Evolutionary conservation across 2,329 filamentous ascomycete species (phyloP).

Genomic region (Pseudodiploospora longispora): DNA sequence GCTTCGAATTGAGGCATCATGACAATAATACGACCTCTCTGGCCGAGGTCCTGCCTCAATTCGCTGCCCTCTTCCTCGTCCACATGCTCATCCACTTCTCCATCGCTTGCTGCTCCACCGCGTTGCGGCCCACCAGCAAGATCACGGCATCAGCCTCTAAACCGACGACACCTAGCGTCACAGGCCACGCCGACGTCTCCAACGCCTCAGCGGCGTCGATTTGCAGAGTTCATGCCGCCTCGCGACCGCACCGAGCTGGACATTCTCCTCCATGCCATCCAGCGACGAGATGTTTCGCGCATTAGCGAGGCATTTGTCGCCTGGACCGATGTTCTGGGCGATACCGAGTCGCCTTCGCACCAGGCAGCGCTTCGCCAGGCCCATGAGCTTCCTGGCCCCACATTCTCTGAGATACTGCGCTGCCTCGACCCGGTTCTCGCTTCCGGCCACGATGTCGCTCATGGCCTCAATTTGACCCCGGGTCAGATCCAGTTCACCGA

Average conservation of each 20-base stretch:
- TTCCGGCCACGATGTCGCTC: slow-evolving; percentile 38
- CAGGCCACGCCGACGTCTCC: slow-evolving; percentile 7
- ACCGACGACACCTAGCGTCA: slow-evolving; percentile 18
- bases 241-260: slow-evolving; percentile 14
- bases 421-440: slow-evolving; percentile 51
- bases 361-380: slow-evolving; percentile 23
- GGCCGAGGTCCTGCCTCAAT: slow-evolving; percentile 16
- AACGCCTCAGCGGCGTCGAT: slow-evolving; percentile 1
- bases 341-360: slow-evolving; percentile 12
- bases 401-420: slow-evolving; percentile 56
- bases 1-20: slow-evolving; percentile 13
- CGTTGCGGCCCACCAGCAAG: slow-evolving; percentile 16
- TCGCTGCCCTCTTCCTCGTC: slow-evolving; percentile 6
- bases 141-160: slow-evolving; percentile 15
- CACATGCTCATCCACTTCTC: too few species aligned
- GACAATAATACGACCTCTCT: slow-evolving; percentile 19
- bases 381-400: slow-evolving; percentile 38
- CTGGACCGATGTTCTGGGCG: slow-evolving; percentile 19
- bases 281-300: slow-evolving; percentile 16
- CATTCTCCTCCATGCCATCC: slow-evolving; percentile 23
- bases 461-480: slow-evolving; percentile 29
- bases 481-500: slow-evolving; percentile 34
- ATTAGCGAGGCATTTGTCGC: slow-evolving; percentile 18
- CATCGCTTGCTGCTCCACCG: slow-evolving; percentile 2
- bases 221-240: slow-evolving; percentile 9